These are phyloP conservation scores for Neopestalotiopsis sp. DNA, from an alignment of 2,329 filamentous ascomycete genomes.

Conservation along the genomic window DNA sequence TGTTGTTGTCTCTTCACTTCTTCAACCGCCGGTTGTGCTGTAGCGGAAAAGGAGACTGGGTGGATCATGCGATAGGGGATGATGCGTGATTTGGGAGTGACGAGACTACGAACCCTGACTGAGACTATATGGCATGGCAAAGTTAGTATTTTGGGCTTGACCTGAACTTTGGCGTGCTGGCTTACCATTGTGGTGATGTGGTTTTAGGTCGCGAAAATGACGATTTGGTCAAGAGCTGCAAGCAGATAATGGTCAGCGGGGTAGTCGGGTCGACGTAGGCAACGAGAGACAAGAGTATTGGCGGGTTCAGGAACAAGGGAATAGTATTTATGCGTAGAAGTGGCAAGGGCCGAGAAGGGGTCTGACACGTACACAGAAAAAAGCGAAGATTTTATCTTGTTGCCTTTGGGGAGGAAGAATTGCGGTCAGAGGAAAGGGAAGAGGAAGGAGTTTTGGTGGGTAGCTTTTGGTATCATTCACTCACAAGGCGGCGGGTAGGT, in stretches of 20 bases:
- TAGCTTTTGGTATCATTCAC: constrained; percentile 7
- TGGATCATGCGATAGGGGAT: constrained; percentile 2
- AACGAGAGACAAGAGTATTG: background rate
- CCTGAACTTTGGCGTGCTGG: constrained; percentile 14
- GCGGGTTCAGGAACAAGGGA: background rate
- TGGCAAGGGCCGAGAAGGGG: background rate
- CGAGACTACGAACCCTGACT: constrained; percentile 65
- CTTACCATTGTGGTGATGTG: constrained; percentile 36
- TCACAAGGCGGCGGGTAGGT: constrained; percentile 1
- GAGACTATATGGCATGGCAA: constrained; percentile 54
- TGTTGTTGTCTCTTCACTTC: background rate
- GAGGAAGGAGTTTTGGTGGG: constrained; percentile 15
- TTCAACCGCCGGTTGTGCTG: background rate
- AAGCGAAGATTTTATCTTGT: constrained; percentile 11
- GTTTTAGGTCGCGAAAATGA: constrained; percentile 26
- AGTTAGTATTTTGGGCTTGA: constrained; percentile 23
- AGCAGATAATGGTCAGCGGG: constrained; percentile 32
- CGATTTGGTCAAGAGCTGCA: constrained; percentile 30
- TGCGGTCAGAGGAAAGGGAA: constrained; percentile 14
- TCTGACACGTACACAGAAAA: background rate
- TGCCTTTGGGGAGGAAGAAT: constrained; percentile 8
- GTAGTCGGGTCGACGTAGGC: constrained; percentile 16
- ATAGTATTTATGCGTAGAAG: constrained; percentile 10
- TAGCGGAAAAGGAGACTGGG: background rate
- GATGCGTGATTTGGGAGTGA: constrained; percentile 10